Conservation (phyloP, 768 basidiomycete species). For the Rhodotorula kratochvilovae region DNA sequence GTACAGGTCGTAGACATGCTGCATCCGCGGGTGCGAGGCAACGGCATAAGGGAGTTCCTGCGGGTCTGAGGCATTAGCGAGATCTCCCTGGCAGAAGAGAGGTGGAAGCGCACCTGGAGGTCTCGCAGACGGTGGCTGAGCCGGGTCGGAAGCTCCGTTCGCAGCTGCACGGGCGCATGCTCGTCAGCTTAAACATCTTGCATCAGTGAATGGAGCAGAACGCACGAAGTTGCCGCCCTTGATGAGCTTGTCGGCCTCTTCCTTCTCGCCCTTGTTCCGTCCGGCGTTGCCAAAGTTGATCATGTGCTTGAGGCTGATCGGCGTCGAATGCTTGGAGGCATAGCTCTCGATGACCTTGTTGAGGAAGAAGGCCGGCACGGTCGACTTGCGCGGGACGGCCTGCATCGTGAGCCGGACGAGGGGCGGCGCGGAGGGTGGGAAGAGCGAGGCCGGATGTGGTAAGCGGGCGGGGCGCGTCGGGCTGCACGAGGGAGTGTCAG, state of each 20-base stretch:
- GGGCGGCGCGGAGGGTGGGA: neutral
- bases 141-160: slow-evolving; percentile 79
- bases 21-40: slow-evolving; percentile 76
- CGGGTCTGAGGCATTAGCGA: neutral
- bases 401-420: neutral
- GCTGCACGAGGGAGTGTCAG: too few relatives aligned
- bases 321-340: slow-evolving; percentile 26
- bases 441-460: neutral
- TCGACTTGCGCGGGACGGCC: slow-evolving; percentile 1
- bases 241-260: slow-evolving; percentile 39
- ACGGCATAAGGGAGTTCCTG: slow-evolving; percentile 72
- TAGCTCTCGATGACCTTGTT: slow-evolving; percentile 29
- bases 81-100: neutral
- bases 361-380: slow-evolving; percentile 31
- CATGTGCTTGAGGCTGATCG: slow-evolving; percentile 42
- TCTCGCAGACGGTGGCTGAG: slow-evolving; percentile 83
- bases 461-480: too few relatives aligned
- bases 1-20: slow-evolving; percentile 75
- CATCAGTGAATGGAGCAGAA: neutral
- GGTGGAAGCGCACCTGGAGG: slow-evolving; percentile 55
- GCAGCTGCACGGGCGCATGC: slow-evolving; percentile 51
- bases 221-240: slow-evolving; percentile 42
- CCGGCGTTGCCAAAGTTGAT: slow-evolving; percentile 39
- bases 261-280: slow-evolving; percentile 33
- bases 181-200: too few relatives aligned